Conservation (phyloP, 805 yeast genomes). For the Komagataella ulmi region DNA sequence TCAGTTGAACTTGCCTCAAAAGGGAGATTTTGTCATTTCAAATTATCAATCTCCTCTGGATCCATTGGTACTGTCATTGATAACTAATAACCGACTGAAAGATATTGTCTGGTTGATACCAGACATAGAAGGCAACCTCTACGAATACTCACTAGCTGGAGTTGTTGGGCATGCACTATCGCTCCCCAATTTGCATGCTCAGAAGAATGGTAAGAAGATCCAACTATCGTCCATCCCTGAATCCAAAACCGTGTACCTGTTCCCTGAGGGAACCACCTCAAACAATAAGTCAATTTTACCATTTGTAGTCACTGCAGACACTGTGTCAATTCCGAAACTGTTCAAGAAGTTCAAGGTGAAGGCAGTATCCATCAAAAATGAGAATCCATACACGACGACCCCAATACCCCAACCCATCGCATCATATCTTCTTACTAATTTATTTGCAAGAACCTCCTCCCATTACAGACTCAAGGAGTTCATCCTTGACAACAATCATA, state of each 20-base stretch:
- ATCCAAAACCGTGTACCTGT: constrained; percentile 36
- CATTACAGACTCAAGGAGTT: constrained; percentile 12
- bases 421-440: constrained; percentile 4
- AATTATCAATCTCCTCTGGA: constrained; percentile 53
- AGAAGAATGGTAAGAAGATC: not conserved
- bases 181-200: not conserved
- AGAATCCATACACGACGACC: constrained; percentile 21
- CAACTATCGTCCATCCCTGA: constrained; percentile 12
- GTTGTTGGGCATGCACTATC: constrained; percentile 2
- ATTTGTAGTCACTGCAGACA: constrained; percentile 18
- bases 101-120: constrained; percentile 26
- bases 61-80: constrained; percentile 21
- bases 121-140: constrained; percentile 18
- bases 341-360: constrained; percentile 13
- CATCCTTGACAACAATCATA: constrained; percentile 2
- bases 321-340: constrained; percentile 8
- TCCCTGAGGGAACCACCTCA: constrained; percentile 77
- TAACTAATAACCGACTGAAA: constrained; percentile 10
- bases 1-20: constrained; percentile 18
- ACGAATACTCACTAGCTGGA: constrained; percentile 16
- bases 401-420: constrained; percentile 13
- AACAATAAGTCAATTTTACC: constrained; percentile 71
- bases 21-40: constrained; percentile 37
- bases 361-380: constrained; percentile 25
- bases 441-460: constrained; percentile 3